Base-by-base conservation (phyloP, 2,329 filamentous ascomycete species). In the Tetracladium maxilliforme region DNA sequence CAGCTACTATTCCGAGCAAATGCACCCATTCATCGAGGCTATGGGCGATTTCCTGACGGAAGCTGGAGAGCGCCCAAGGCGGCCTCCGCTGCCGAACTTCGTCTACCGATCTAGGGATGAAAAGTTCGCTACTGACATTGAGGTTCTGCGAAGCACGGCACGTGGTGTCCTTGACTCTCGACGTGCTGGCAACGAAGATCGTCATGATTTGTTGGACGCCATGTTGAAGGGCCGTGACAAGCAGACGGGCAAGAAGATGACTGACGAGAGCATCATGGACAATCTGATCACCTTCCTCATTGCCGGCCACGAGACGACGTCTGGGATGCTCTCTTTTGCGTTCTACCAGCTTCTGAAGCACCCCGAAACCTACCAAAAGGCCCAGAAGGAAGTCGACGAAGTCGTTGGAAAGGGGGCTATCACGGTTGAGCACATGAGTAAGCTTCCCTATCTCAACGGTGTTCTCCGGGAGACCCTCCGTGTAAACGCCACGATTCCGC, bases 11-110 rank as follows among this genome's bases (percentile, higher is more conserved):
- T 56, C 59, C 14, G 63, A 76, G 10, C 56, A 68, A 8, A 50
- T 75, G 42, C 76, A 82, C 33, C 74, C 74, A 0, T 82, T 83
- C 36, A 56, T 81, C 22, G 46, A 58, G 16, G 64, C 71, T 7
- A 79, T 82, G 74, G 56, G 56, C 2, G 56, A 57, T 12, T 66
- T 75, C 30, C 51, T 82, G 2, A 40, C 46, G 10, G 68, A 70
- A 30, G 62, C 58, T 7, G 64, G 61, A 22, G 51, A 47, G 9
- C 56, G 66, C n/a, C 44, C 58, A 8, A 49, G 48, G 32, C 57
- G 60, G 10, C 61, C 58, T 3, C 42, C 45, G 3, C 48, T 66
- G 23, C 49, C 52, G 9, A 51, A 52, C 32, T 49, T 66, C 32
- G 52, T 70, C 25, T 61, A 63, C 39, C 54, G 40, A 7, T 33